Base-by-base conservation (phyloP, 345 rosid genomes). In the Carallia brachiata region DNA sequence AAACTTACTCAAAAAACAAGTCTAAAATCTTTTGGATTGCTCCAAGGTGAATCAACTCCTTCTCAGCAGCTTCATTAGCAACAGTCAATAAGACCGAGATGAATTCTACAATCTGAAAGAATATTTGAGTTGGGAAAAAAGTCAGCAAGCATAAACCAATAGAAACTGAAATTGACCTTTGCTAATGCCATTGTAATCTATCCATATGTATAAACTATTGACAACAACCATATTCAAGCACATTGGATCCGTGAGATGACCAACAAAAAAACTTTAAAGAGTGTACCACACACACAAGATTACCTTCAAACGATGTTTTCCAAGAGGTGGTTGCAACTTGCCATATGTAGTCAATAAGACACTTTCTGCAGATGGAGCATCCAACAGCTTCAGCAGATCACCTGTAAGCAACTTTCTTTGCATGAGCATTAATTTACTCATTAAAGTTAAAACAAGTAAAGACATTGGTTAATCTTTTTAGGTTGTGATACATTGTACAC, bases 251-350 rank as follows among this genome's bases (percentile, higher is more conserved):
- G 59, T 13, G 27, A 28, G 59, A n/a, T 55, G 7, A 57, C 28
- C 47, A 73, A 65, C 1, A 53, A 57, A 57, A 59, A 16, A 50
- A 17, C 12, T 39, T 6, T 23, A 55, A 30, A 37, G 48, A 9
- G 71, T 15, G 9, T 32, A 69, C 36, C 65, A 57, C 66, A 60
- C 3, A 9, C 48, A 40, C 48, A 59, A 2, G 60, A 65, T 66
- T 73, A 90, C 98, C 96, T 91, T 93, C 69, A 93, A 74, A 32
- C 97, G 94, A 74, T 91, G 97, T 75, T 89, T 93, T 62, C 97
- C 96, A 28, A 93, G 94, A 72, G 98, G 98, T 66, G 98, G 97
- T 78, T 88, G 97, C 81, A 93, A 75, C 80, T 87, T 89, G 48
- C 98, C 98, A 74, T 88, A 93, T 1, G 98, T 90, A 66, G 98